Conservation (phyloP, 345 rosid species). For the Geranium brycei region DNA sequence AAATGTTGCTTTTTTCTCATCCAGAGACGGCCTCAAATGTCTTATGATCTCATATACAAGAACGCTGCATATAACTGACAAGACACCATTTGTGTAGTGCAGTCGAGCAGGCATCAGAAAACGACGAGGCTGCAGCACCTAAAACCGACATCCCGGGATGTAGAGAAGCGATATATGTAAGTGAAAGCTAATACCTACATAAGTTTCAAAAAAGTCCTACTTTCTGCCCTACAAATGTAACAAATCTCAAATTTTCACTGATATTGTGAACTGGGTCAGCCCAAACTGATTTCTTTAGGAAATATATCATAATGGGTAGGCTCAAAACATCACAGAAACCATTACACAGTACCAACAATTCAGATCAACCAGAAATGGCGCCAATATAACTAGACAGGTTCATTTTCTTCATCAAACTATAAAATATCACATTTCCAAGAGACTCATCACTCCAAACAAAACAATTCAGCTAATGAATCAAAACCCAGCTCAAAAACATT, state of each 20-base stretch:
- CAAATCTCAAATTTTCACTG: background rate
- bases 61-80: constrained; percentile 66
- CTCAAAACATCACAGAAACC: background rate
- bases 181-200: constrained; percentile 85
- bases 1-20: constrained; percentile 43
- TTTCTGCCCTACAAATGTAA: background rate
- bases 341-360: background rate
- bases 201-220: constrained; percentile 12
- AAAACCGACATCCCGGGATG: constrained; percentile 46
- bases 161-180: constrained; percentile 57
- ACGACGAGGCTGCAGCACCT: constrained; percentile 18
- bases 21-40: constrained; percentile 45
- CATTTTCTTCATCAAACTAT: background rate
- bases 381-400: background rate
- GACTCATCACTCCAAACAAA: background rate
- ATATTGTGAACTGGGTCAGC: too few relatives aligned
- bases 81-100: constrained; percentile 47
- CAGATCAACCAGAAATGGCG: background rate
- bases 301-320: background rate
- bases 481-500: background rate
- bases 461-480: background rate
- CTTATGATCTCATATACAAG: constrained; percentile 50
- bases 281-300: too few relatives aligned
- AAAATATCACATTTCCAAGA: background rate
- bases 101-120: constrained; percentile 53